These are phyloP conservation scores for Sodiomyces alkalinus DNA, from an alignment of 2,329 filamentous ascomycete genomes.

Conservation along the genomic window DNA sequence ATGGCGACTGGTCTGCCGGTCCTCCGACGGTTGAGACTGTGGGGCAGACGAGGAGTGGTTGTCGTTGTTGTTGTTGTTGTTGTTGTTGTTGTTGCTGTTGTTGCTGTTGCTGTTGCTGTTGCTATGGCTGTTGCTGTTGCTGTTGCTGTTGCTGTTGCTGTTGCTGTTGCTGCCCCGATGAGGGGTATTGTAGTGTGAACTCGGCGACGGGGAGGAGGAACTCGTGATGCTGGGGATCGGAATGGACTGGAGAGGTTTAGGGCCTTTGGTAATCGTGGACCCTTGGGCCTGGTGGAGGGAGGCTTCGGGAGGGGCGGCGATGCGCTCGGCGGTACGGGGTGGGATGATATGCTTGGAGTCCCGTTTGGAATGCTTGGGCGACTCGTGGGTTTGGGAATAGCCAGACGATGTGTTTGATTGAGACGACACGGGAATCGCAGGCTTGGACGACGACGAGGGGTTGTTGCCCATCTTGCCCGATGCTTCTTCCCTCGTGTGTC, in stretches of 20 bases:
- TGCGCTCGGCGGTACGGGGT: constrained; percentile 37
- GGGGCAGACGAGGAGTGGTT: constrained; percentile 4
- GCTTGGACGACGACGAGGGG: constrained; percentile 17
- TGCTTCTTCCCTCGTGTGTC: no score
- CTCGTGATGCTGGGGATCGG: constrained; percentile 30
- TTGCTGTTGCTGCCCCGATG: no score
- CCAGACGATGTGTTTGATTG: constrained; percentile 10
- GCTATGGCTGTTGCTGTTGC: no score
- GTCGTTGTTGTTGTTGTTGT: no score
- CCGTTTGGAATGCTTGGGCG: constrained; percentile 16
- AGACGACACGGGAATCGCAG: constrained; percentile 15
- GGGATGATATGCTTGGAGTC: constrained; percentile 38
- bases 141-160: no score
- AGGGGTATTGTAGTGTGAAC: constrained; percentile 5
- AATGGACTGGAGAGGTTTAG: constrained; percentile 31
- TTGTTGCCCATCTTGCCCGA: constrained; percentile 20
- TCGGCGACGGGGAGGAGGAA: constrained; percentile 24
- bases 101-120: not conserved
- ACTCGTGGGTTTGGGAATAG: constrained; percentile 14
- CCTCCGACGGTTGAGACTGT: constrained; percentile 10
- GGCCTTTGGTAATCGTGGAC: constrained; percentile 31
- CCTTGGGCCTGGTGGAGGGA: constrained; percentile 46
- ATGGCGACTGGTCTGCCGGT: constrained; percentile 10
- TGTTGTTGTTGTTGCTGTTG: no score
- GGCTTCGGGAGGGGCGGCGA: constrained; percentile 44